Base-by-base conservation (phyloP, 2,329 filamentous ascomycete species). In the Pseudopyrenochaeta lycopersici region DNA sequence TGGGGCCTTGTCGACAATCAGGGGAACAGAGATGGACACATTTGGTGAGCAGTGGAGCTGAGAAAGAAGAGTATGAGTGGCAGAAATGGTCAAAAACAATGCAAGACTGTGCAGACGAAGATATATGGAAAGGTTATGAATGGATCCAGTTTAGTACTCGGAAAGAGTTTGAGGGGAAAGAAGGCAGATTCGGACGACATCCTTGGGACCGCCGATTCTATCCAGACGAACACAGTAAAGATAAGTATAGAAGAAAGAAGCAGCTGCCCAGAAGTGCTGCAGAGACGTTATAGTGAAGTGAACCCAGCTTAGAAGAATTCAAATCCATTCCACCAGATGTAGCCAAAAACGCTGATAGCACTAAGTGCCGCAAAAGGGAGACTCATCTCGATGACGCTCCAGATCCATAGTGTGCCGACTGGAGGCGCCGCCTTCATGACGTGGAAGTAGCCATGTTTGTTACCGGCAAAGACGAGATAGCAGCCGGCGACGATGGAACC, bases 401-500 rank as follows among this genome's bases (percentile, higher is more conserved):
- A 98, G 4, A 98, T 84, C 93, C 94, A 98, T 15, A 98, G 75
- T 35, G 91, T 94, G 0, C 92, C 95, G 12, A 97, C 75, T 4
- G 92, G 88, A n/a, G 95, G 95, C 0, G 92, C 90, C 59, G 87
- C 88, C 79, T 97, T 96, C 91, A 98, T 93, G 17, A 96, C 88
- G 6, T 90, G 90, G 64, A 96, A 87, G 68, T 97, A 98, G 4
- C 89, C 86, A 61, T 88, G 85, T 27, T 81, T 83, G 68, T 97
- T 98, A 21, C 90, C 92, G 47, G 93, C 86, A 63, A 90, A 82
- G 43, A 98, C 88, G 58, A 97, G 80, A 74, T 92, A 93, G 76
- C 88, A 91, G 1, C 95, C 95, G 0, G 86, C 80, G 9, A 70
- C 73, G 7, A 88, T 75, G 60, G 88, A 87, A 20, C 82, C 78